Evolutionary conservation across 106 monocot species (phyloP), one percentile per base, ranked within the genome.

Genomic region (Iris macrosiphon): DNA sequence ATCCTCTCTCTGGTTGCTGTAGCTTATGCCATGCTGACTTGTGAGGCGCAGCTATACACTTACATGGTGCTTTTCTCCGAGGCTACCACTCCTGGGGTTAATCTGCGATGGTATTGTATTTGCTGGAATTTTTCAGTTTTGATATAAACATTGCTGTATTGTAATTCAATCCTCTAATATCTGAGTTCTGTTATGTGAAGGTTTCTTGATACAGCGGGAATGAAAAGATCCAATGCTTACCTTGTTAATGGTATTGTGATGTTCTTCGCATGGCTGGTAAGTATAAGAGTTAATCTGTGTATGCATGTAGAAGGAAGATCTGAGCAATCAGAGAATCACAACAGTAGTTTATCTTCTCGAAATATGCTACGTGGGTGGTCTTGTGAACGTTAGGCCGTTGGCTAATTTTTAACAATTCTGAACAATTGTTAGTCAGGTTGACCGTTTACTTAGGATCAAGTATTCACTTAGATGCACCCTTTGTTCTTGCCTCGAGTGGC

Each of bases 211-310:
- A 77, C 74, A 45, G 73, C 79, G 30, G 86, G 89, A 59, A 68
- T 89, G 89, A 96, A 90, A 69, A 89, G 69, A 53, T 86, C 89
- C 64, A 85, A 21, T 27, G 65, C 68, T 15, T 96, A 96, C 70
- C 66, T 96, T 42, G 49, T 83, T 30, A 90, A 96, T 77, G 95
- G 95, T 30, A 61, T 89, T 62, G 48, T 63, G 17, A 75, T 86
- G 79, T 80, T 96, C 52, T 59, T 96, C 47, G 68, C 82, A 19
- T 96, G 95, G 89, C 65, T 96, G 79, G 95, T 96, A 74, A 71
- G 67, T 37, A n/a, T n/a, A n/a, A n/a, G n/a, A n/a, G n/a, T n/a
- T n/a, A n/a, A n/a, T n/a, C n/a, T n/a, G n/a, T n/a, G n/a, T n/a
- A n/a, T n/a, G n/a, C 35, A 29, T 29, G n/a, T 6, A 19, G 31